phyloP scores from a whole-genome alignment of 345 rosid species.

The Euphorbia tirucalli region DNA sequence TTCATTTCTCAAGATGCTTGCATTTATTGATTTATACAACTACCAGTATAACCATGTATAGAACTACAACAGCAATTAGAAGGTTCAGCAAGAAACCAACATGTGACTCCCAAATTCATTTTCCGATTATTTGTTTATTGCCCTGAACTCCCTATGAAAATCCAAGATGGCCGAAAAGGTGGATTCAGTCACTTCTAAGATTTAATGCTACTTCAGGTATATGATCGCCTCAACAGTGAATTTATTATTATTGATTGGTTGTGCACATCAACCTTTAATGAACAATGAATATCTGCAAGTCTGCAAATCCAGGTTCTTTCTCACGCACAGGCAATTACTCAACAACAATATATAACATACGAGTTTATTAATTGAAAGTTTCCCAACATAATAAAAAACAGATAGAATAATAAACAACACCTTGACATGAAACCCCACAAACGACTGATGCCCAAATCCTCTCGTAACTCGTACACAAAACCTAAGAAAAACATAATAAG shows the following conservation, averaged over 20 bases:
- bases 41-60: not conserved
- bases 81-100: not conserved
- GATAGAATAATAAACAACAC: slow-evolving; percentile 27
- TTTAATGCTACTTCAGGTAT: not conserved
- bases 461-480: slow-evolving; percentile 62
- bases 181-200: not conserved
- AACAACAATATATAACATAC: not conserved
- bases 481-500: slow-evolving; percentile 36
- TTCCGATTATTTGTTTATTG: not conserved
- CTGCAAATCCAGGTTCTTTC: not conserved
- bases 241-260: no score
- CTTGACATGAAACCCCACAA: slow-evolving; percentile 88
- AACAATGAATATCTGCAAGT: no score
- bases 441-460: slow-evolving; percentile 72
- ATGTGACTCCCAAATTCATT: not conserved
- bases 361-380: not conserved
- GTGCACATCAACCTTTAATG: not conserved
- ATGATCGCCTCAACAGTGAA: not conserved
- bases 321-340: not conserved
- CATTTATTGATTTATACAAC: not conserved
- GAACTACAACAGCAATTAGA: not conserved
- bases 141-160: not conserved
- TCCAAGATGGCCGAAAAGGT: not conserved
- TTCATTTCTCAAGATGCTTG: not conserved
- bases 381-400: not conserved